Conservation (phyloP, 805 yeast species). For the Candida broadrunensis region DNA sequence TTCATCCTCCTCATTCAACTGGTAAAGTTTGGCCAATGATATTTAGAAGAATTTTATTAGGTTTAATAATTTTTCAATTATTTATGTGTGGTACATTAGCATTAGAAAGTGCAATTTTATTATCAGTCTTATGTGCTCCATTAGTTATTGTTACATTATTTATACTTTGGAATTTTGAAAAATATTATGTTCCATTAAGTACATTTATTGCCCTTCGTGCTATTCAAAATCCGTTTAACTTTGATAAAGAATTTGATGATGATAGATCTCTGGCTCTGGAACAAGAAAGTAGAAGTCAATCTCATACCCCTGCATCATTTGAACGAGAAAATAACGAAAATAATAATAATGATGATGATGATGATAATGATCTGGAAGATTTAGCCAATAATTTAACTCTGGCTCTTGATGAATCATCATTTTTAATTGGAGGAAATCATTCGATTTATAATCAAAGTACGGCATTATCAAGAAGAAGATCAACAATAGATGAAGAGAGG, state of each 20-base stretch:
- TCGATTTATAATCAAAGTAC: not conserved
- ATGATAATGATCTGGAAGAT: constrained; percentile 9
- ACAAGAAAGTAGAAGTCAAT: constrained; percentile 4
- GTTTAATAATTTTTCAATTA: constrained; percentile 54
- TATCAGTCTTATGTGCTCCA: constrained; percentile 49
- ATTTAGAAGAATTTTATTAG: constrained; percentile 53
- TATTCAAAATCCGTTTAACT: constrained; percentile 42
- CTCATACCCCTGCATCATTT: constrained; percentile 3
- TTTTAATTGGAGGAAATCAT: constrained; percentile 9
- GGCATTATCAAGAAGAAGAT: constrained; percentile 31
- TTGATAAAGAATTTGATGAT: constrained; percentile 41
- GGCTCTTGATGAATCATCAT: constrained; percentile 17
- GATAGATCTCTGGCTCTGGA: constrained; percentile 15
- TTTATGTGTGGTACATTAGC: constrained; percentile 65
- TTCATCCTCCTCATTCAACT: constrained; percentile 64
- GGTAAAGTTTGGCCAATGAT: constrained; percentile 69
- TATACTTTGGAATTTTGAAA: constrained; percentile 49
- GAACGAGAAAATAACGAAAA: not conserved
- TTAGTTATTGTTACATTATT: constrained; percentile 44
- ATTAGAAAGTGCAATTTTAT: constrained; percentile 51
- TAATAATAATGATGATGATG: not conserved
- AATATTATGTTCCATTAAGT: constrained; percentile 51
- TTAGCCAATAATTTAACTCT: constrained; percentile 3
- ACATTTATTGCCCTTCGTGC: constrained; percentile 59
- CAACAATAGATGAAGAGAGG: constrained; percentile 57